A percentile compares a stretch with the other conserved stretches of the same genome.
Conservation (phyloP, 129 eudicot genomes). For the Saposhnikovia divaricata region DNA sequence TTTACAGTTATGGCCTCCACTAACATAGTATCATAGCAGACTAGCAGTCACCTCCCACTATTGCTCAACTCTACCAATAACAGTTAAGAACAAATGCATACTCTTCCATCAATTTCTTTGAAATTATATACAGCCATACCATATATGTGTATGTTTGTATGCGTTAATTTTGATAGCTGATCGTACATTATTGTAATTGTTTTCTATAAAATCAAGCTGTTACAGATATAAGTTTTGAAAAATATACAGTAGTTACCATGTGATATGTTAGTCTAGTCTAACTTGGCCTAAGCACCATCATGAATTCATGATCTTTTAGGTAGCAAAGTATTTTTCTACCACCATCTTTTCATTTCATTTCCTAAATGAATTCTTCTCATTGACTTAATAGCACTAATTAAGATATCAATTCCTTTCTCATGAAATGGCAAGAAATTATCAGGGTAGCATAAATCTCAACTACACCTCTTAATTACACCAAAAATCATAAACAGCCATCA, state of each 20-base stretch:
- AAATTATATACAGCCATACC: no score
- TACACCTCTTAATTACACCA: no score
- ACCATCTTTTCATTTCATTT: neutral
- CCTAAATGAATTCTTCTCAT: neutral
- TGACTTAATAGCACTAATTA: neutral
- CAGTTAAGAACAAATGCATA: neutral
- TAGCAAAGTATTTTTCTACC: neutral
- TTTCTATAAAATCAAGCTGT: no score
- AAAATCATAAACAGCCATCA: no score
- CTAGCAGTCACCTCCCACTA: neutral
- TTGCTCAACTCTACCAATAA: neutral
- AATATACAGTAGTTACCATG: no score
- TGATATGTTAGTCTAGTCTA: neutral
- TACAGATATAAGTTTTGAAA: no score
- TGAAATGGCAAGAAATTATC: neutral
- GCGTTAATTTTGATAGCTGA: no score
- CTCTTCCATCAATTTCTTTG: neutral
- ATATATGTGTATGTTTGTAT: no score
- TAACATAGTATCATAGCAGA: neutral
- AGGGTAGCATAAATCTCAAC: no score
- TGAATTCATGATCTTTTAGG: no score
- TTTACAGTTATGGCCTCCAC: neutral
- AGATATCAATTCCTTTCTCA: neutral
- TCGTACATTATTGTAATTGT: no score
- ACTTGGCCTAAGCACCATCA: neutral